phyloP scores from a whole-genome alignment of 73 alveolate species.

The Paramecium pentaurelia region DNA sequence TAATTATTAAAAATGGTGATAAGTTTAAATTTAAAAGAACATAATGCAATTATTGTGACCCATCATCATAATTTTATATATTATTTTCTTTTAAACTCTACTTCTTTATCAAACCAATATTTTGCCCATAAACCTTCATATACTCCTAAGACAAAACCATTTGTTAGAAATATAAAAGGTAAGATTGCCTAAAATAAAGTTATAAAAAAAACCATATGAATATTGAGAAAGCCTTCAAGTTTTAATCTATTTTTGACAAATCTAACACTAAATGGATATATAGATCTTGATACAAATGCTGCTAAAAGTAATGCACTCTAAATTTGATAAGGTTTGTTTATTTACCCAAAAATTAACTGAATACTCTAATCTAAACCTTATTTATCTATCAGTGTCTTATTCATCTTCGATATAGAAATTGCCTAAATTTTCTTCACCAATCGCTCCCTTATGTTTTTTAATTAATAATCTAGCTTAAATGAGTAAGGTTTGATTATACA shows the following conservation, averaged over 20 bases:
- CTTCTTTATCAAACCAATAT: neutral
- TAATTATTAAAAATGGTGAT: neutral
- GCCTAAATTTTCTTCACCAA: neutral
- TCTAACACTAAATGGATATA: neutral
- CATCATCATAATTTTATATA: neutral
- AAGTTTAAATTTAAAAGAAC: neutral
- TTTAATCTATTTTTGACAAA: neutral
- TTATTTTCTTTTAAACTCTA: neutral
- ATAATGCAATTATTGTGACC: neutral
- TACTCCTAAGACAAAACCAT: neutral
- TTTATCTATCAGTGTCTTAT: neutral
- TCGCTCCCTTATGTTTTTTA: neutral
- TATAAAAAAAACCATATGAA: neutral
- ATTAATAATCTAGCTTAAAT: neutral
- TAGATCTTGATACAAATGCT: neutral
- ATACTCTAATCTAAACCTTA: neutral
- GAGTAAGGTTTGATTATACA: neutral
- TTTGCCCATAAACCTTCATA: conserved; percentile 1
- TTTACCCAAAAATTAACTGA: conserved; percentile 7
- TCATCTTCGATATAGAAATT: neutral
- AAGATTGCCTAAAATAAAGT: neutral
- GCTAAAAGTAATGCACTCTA: neutral
- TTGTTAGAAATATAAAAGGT: neutral
- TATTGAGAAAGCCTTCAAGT: neutral
- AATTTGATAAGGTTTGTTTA: neutral